phyloP scores from a whole-genome alignment of 805 yeast genomes.

The Saturnispora diversa region DNA sequence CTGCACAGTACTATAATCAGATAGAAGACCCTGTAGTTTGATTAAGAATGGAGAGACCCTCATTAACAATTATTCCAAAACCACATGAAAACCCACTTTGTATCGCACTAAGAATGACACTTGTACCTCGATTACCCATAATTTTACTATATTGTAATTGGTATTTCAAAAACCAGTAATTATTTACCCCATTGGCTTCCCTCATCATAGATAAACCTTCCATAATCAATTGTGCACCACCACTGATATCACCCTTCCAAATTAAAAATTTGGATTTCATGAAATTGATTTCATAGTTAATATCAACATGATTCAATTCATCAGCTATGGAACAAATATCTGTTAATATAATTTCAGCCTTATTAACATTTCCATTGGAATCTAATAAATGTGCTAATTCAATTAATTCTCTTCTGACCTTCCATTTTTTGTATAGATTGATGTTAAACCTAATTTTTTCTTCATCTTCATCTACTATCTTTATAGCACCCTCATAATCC shows the following conservation, averaged over 20 bases:
- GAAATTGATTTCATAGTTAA: slow-evolving; percentile 24
- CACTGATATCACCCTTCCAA: slow-evolving; percentile 15
- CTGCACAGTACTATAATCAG: not conserved
- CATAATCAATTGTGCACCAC: slow-evolving; percentile 21
- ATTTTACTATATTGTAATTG: slow-evolving; percentile 41
- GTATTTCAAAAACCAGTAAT: slow-evolving; percentile 38
- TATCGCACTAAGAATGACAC: slow-evolving; percentile 7
- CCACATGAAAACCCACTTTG: slow-evolving; percentile 2
- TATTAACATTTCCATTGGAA: slow-evolving; percentile 29
- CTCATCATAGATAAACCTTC: slow-evolving; percentile 19
- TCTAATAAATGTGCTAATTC: slow-evolving; percentile 4
- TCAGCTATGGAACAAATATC: slow-evolving; percentile 25
- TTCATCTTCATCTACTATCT: slow-evolving; percentile 7
- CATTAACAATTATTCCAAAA: slow-evolving; percentile 1
- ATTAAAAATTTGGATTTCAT: slow-evolving; percentile 19
- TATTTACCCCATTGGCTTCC: slow-evolving; percentile 27
- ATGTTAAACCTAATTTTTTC: slow-evolving; percentile 22
- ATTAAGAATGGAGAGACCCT: not conserved
- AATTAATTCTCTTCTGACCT: slow-evolving; percentile 25
- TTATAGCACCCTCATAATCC: not conserved
- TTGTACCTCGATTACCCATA: slow-evolving; percentile 7
- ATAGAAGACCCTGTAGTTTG: no score
- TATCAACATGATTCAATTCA: slow-evolving; percentile 28
- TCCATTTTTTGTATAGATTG: slow-evolving; percentile 32
- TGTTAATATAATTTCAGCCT: slow-evolving; percentile 31